Conservation (phyloP, 371 early-diverging fungal species). For the Saksenaea vasiformis region DNA sequence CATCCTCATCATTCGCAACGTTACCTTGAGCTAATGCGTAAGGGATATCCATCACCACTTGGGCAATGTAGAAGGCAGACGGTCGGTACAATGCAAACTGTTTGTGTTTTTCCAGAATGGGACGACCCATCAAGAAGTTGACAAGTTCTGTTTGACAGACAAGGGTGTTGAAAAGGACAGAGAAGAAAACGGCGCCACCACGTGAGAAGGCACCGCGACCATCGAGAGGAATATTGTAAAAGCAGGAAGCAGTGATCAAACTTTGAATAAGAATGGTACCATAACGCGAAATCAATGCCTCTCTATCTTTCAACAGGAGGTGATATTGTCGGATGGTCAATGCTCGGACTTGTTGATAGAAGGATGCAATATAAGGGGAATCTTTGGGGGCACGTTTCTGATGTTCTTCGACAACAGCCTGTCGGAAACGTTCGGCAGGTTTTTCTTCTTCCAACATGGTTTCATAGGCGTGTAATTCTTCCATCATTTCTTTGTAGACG, state of each 20-base stretch:
- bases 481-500: slow-evolving; percentile 32
- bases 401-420: slow-evolving; percentile 51
- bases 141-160: slow-evolving; percentile 52
- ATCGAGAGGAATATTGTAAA: slow-evolving; percentile 52
- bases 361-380: slow-evolving; percentile 63
- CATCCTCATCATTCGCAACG: slow-evolving; percentile 12
- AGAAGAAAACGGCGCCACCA: slow-evolving; percentile 67
- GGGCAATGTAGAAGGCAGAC: slow-evolving; percentile 58
- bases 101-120: slow-evolving; percentile 66
- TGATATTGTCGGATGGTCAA: slow-evolving; percentile 62
- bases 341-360: slow-evolving; percentile 56
- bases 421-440: slow-evolving; percentile 48
- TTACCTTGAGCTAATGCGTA: slow-evolving; percentile 37
- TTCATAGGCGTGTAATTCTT: slow-evolving; percentile 40
- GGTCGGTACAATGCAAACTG: slow-evolving; percentile 66
- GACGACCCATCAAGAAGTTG: slow-evolving; percentile 52
- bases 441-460: slow-evolving; percentile 18
- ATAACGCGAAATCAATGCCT: slow-evolving; percentile 56
- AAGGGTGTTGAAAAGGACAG: slow-evolving; percentile 54
- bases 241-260: slow-evolving; percentile 66
- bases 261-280: slow-evolving; percentile 60
- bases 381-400: slow-evolving; percentile 52
- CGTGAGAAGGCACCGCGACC: slow-evolving; percentile 67
- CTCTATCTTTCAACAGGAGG: slow-evolving; percentile 48
- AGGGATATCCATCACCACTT: slow-evolving; percentile 44